Conservation (phyloP, 2,329 filamentous ascomycete species). For the Aspergillus sp. region DNA sequence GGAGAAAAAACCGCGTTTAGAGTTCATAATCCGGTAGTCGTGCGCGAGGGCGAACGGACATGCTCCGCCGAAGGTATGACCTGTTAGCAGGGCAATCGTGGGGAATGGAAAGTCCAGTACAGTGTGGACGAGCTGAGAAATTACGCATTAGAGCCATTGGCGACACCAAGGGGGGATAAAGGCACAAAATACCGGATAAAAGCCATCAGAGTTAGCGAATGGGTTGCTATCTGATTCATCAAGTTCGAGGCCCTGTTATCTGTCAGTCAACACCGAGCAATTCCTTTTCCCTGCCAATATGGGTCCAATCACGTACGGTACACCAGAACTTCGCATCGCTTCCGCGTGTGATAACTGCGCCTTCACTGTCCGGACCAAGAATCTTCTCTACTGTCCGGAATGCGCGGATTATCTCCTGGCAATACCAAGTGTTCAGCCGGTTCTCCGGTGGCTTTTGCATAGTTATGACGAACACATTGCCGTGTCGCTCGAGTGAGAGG, state of each 20-base stretch:
- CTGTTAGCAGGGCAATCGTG: conserved; percentile 49
- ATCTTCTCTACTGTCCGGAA: conserved; percentile 49
- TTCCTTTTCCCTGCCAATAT: too few species aligned
- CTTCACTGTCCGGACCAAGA: conserved; percentile 49
- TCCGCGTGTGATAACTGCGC: conserved; percentile 55
- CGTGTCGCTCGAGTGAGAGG: conserved; percentile 48
- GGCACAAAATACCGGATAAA: conserved; percentile 53
- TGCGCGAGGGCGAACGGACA: conserved; percentile 50
- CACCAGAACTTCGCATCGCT: conserved; percentile 52
- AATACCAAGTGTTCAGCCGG: conserved; percentile 50
- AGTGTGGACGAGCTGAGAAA: conserved; percentile 42
- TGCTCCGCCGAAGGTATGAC: conserved; percentile 52
- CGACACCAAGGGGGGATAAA: too few species aligned
- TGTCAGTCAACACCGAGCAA: too few species aligned
- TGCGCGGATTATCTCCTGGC: conserved; percentile 54
- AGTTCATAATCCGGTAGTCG: conserved; percentile 52
- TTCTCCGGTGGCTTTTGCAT: conserved; percentile 58
- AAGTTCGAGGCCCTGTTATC: conserved; percentile 41
- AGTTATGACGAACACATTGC: conserved; percentile 52
- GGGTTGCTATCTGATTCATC: conserved; percentile 51
- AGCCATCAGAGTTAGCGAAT: conserved; percentile 58
- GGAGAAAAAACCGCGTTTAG: conserved; percentile 47
- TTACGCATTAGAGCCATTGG: too few species aligned
- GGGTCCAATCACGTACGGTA: conserved; percentile 26
- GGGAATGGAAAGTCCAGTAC: conserved; percentile 52